A percentile compares a stretch with the other conserved stretches of the same genome.
phyloP scores from a whole-genome alignment of 495 filamentous ascomycete species.

The Hypomontagnella submonticulosa region DNA sequence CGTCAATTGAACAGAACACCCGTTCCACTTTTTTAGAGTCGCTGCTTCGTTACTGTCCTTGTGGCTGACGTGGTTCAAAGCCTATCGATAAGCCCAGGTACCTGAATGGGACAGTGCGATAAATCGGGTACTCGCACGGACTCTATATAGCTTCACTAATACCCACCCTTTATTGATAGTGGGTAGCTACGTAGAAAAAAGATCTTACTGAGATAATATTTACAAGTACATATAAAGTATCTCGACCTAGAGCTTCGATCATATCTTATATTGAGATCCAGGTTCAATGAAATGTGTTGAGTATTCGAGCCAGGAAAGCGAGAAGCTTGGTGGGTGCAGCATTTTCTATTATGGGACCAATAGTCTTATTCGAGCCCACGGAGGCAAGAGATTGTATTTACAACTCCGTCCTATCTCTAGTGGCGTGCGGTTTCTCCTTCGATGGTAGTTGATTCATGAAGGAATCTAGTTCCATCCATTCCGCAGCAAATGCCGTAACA shows the following conservation, averaged over 20 bases:
- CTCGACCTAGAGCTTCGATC: no score
- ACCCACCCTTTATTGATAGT: no score
- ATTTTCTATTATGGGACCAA: no score
- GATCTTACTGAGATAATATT: no score
- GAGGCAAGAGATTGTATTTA: constrained; percentile 1
- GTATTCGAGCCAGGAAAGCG: no score
- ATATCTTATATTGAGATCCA: no score
- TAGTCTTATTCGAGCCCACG: no score
- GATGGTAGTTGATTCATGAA: constrained; percentile 32
- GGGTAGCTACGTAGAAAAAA: no score
- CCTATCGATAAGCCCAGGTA: constrained; percentile 30
- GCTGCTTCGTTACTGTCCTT: constrained; percentile 15
- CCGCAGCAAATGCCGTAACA: constrained; percentile 79
- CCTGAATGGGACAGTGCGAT: not conserved
- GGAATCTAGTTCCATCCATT: constrained; percentile 75
- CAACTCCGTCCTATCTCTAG: constrained; percentile 32
- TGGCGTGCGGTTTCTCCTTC: constrained; percentile 24
- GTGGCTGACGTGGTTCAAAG: constrained; percentile 41
- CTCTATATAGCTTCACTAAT: no score
- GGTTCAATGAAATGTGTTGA: no score
- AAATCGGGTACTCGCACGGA: not conserved
- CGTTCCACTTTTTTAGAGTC: constrained; percentile 36
- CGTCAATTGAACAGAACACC: constrained; percentile 43
- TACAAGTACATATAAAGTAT: no score
- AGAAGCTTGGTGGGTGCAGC: no score